A percentile compares a stretch with the other conserved stretches of the same genome.
phyloP scores from a whole-genome alignment of 768 basidiomycete species.

The Neoboletus magnificus region DNA sequence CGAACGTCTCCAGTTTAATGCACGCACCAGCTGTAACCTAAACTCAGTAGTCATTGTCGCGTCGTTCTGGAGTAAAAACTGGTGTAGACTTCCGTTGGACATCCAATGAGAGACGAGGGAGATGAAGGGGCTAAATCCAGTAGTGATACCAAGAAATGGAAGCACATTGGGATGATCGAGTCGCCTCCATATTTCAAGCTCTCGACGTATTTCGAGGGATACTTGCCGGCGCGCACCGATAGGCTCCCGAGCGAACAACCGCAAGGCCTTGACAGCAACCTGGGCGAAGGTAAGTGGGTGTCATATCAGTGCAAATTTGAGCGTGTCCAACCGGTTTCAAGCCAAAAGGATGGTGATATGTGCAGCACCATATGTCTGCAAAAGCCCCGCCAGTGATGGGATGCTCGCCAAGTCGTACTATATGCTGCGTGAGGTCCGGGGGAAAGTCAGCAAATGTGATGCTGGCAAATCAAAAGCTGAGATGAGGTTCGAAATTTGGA shows the following conservation, averaged over 20 bases:
- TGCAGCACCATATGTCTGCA: slow-evolving; percentile 10
- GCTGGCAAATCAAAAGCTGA: background rate
- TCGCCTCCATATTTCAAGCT: slow-evolving; percentile 16
- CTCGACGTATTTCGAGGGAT: slow-evolving; percentile 4
- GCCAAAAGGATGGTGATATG: background rate
- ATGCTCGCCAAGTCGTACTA: background rate
- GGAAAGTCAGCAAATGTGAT: slow-evolving; percentile 15
- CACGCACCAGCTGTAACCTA: slow-evolving; percentile 10
- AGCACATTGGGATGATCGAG: slow-evolving; percentile 16
- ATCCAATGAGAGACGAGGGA: slow-evolving; percentile 15
- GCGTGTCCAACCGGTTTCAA: background rate
- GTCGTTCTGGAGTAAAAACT: slow-evolving; percentile 3
- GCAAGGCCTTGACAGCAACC: slow-evolving; percentile 13
- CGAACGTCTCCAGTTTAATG: background rate
- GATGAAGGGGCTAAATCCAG: slow-evolving; percentile 4
- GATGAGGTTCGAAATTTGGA: background rate
- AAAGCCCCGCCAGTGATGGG: slow-evolving; percentile 3
- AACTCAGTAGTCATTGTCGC: background rate
- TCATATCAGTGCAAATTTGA: background rate
- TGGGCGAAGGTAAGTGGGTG: background rate
- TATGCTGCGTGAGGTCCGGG: slow-evolving; percentile 10
- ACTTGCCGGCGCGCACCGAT: background rate
- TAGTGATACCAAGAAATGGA: slow-evolving; percentile 16
- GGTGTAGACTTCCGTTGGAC: slow-evolving; percentile 3
- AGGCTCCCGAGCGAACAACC: slow-evolving; percentile 1